Evolutionary conservation across 768 basidiomycete species (phyloP).

Genomic region (Guyanaporus albipodus): DNA sequence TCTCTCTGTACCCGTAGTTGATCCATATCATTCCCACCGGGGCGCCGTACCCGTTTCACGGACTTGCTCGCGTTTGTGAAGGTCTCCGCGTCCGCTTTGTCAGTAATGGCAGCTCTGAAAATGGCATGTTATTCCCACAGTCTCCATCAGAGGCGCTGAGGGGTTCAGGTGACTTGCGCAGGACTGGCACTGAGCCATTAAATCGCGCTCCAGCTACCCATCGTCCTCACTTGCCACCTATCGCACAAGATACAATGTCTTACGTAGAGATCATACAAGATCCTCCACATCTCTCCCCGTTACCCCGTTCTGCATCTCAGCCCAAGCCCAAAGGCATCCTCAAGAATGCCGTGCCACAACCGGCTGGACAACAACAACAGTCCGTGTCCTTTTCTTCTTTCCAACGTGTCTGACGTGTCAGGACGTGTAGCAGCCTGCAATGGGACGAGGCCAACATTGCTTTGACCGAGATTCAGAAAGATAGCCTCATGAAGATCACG

Average conservation of each 20-base stretch:
- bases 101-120: not conserved
- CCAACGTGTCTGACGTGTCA: not conserved
- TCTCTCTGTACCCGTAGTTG: conserved; percentile 2
- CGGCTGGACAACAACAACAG: conserved; percentile 45
- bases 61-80: too few species aligned
- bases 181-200: not conserved
- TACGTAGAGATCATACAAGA: conserved; percentile 34
- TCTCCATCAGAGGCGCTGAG: conserved; percentile 4
- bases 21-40: too few species aligned
- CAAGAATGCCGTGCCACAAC: conserved; percentile 65
- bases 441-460: conserved; percentile 97
- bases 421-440: conserved; percentile 56
- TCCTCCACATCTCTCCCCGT: conserved; percentile 42
- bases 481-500: conserved; percentile 97
- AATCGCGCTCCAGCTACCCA: not conserved
- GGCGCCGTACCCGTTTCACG: too few species aligned
- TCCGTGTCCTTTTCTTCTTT: conserved; percentile 31
- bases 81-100: too few species aligned
- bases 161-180: conserved; percentile 8
- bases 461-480: conserved; percentile 89
- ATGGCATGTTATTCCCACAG: conserved; percentile 27
- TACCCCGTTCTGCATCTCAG: conserved; percentile 60
- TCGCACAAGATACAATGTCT: conserved; percentile 23
- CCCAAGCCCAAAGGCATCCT: conserved; percentile 84
- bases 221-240: not conserved